Evolutionary conservation across 2,329 filamentous ascomycete species (phyloP).

Genomic region (Cytospora schulzeri): DNA sequence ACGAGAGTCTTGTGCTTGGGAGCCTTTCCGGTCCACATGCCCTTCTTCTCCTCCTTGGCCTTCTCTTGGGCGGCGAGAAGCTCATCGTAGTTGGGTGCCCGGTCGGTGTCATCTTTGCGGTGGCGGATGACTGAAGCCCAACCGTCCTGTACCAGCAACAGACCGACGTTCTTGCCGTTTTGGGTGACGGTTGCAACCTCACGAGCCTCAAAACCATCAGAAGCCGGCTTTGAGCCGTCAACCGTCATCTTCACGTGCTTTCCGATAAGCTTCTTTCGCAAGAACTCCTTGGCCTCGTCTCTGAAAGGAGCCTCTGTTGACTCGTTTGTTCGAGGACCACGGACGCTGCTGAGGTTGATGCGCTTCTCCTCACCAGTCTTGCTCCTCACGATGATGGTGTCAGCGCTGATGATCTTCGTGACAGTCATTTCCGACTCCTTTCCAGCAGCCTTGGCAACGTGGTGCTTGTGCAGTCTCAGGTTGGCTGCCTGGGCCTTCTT

Average conservation of each 20-base stretch:
- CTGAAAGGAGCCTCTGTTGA: conserved; percentile 84
- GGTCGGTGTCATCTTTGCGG: conserved; percentile 89
- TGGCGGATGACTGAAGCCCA: conserved; percentile 94
- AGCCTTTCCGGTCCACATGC: conserved; percentile 91
- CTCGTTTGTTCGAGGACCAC: conserved; percentile 88
- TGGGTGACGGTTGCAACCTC: conserved; percentile 88
- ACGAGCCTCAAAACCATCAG: conserved; percentile 88
- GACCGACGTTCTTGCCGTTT: conserved; percentile 83
- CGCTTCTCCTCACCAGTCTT: conserved; percentile 86
- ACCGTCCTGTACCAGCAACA: conserved; percentile 86
- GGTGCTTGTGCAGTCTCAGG: conserved; percentile 78
- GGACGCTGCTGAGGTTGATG: conserved; percentile 88
- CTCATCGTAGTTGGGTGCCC: conserved; percentile 92
- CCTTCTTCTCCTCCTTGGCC: conserved; percentile 86
- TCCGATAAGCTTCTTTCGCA: conserved; percentile 91
- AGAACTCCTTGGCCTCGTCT: conserved; percentile 93
- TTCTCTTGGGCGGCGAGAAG: conserved; percentile 77
- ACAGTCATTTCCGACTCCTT: conserved; percentile 79
- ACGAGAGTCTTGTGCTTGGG: conserved; percentile 80
- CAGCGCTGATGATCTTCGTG: conserved; percentile 81
- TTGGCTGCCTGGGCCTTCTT: conserved; percentile 78
- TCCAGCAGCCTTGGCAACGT: conserved; percentile 69
- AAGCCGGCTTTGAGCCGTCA: conserved; percentile 87
- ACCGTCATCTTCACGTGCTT: conserved; percentile 90
- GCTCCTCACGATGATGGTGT: conserved; percentile 83